Evolutionary conservation across 1,284 basidiomycete species (phyloP), one percentile per base, ranked within the genome.

Genomic region (Athelia psychrophila): DNA sequence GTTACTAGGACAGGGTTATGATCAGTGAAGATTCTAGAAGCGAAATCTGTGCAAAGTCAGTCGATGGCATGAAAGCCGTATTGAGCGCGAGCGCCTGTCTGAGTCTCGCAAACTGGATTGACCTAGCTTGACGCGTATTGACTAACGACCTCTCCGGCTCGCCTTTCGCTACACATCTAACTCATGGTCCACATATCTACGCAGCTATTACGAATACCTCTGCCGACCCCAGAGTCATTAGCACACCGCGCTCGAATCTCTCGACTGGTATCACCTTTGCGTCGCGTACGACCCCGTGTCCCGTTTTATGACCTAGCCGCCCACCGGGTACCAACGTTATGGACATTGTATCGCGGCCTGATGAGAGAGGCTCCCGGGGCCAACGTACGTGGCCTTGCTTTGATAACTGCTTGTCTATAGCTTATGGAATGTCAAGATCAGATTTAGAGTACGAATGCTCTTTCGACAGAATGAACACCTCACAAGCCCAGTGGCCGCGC

Each of bases 281-380:
- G 78, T 33, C 79, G 81, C 25, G 70, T 81, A 2, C 76, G 80
- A n/a, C 80, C 86, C 8, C 72, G 75, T 15, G 74, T 80, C 3
- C 83, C 88, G 4, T 92, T 94, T 64, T 92, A 78, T 62, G 65
- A 78, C 47, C 83, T 93, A 38, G 72, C 76, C 0, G 82, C 81
- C 0, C 93, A 95, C 65, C 81, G 85, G 23, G 68, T 84, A 25
- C 91, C 93, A 2, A 93, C 90, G 0, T 66, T 87, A 63, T 84
- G 85, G 83, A 64, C 75, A 0, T 70, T 94, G 9, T 95, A 93
- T 64, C 77, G 91, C 22, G 79, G 82, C 6, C 72, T 95, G 4
- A 63, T 91, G 44, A 73, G 75, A 25, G 64, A 77, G 49, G 76
- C 86, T 6, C 78, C 80, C 0, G 71, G 74, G 20, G 74, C 79